These are phyloP conservation scores for Botrytis tulipae DNA, from an alignment of 2,329 filamentous ascomycete species.

Conservation along the genomic window DNA sequence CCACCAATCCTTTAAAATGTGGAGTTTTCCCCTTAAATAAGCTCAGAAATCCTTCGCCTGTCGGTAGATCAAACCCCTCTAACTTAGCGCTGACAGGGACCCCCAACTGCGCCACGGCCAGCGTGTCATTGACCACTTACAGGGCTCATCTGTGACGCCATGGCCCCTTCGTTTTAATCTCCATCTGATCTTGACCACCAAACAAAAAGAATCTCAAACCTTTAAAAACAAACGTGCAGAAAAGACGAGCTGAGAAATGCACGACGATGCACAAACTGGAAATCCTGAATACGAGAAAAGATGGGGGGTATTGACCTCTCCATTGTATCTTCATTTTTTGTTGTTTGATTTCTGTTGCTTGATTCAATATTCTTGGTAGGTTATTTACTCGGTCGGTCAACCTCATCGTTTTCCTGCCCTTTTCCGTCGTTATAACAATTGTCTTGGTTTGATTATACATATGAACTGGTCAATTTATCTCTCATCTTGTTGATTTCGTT, in stretches of 20 bases:
- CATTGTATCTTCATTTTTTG: not conserved
- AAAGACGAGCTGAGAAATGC: not conserved
- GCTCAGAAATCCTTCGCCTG: not conserved
- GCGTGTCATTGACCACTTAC: not conserved
- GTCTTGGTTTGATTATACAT: not conserved
- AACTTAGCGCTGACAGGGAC: not conserved
- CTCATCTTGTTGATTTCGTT: not conserved
- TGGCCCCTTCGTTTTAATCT: not conserved
- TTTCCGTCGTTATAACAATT: not conserved
- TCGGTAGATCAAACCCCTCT: not conserved
- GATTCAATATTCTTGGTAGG: not conserved
- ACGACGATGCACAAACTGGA: not conserved
- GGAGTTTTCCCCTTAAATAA: not conserved
- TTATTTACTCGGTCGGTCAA: not conserved
- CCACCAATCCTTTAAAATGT: not conserved
- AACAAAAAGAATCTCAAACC: not conserved
- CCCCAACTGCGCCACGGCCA: not conserved
- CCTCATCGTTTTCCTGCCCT: not conserved
- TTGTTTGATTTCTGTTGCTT: not conserved
- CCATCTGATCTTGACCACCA: not conserved
- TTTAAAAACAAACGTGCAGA: constrained; percentile 12
- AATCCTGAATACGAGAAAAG: not conserved
- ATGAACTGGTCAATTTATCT: not conserved
- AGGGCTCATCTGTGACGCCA: not conserved
- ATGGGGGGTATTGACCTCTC: not conserved